These are phyloP conservation scores for Diaporthe citrichinensis DNA, from an alignment of 2,329 filamentous ascomycete genomes.

Conservation along the genomic window DNA sequence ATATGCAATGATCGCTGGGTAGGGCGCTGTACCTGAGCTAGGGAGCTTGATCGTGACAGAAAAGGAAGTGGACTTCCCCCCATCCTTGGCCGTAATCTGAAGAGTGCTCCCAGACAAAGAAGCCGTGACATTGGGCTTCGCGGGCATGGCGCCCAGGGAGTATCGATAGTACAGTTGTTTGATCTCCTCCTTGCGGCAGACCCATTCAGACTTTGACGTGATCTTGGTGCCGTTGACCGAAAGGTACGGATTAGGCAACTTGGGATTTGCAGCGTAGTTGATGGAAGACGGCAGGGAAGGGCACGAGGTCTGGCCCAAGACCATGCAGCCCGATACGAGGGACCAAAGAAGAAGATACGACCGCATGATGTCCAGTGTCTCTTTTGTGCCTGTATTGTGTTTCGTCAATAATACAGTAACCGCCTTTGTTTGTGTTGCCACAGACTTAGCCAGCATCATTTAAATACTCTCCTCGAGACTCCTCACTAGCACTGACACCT, in stretches of 20 bases:
- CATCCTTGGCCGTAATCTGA: constrained; percentile 49
- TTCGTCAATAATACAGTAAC: neutral
- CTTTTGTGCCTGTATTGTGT: neutral
- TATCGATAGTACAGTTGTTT: constrained; percentile 52
- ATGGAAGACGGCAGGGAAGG: neutral
- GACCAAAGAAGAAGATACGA: neutral
- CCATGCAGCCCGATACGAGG: neutral
- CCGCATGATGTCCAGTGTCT: neutral
- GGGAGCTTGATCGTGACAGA: constrained; percentile 16
- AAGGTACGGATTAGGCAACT: constrained; percentile 54
- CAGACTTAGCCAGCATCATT: neutral
- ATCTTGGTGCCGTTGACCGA: constrained; percentile 55
- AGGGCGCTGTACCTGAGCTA: neutral
- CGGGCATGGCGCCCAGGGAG: constrained; percentile 55
- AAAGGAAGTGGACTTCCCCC: neutral
- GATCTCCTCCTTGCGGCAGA: constrained; percentile 59
- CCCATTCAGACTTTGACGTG: constrained; percentile 55
- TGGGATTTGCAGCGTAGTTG: neutral
- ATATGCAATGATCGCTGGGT: constrained; percentile 62
- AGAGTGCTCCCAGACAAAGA: constrained; percentile 51
- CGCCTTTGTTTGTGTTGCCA: neutral
- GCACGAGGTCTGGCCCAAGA: neutral
- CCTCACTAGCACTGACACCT: neutral
- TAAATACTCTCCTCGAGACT: neutral
- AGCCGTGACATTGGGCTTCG: constrained; percentile 52